Conservation (phyloP, 2,329 filamentous ascomycete genomes). For the Scedosporium boydii region DNA sequence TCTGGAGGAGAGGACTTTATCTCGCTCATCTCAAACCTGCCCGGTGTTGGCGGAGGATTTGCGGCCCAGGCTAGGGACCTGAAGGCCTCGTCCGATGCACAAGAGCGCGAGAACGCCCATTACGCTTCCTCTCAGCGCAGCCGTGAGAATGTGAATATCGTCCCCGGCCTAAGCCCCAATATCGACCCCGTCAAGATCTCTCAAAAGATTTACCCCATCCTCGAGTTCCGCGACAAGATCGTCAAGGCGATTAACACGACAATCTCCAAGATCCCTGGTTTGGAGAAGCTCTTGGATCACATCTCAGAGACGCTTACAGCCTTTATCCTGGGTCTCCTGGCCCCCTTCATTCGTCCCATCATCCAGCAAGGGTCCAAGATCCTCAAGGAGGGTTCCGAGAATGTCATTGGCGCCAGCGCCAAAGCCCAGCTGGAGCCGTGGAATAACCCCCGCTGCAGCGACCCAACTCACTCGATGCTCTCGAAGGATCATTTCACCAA, state of each 20-base stretch:
- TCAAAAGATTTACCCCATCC: conserved; percentile 83
- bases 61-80: conserved; percentile 57
- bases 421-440: conserved; percentile 72
- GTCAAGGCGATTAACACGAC: conserved; percentile 77
- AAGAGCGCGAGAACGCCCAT: conserved; percentile 49
- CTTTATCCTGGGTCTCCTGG: conserved; percentile 82
- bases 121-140: conserved; percentile 15
- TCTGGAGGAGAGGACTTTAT: conserved; percentile 47
- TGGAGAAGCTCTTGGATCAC: conserved; percentile 84
- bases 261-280: conserved; percentile 83
- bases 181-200: conserved; percentile 73
- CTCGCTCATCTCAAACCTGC: conserved; percentile 65
- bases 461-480: conserved; percentile 75
- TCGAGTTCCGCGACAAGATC: conserved; percentile 88
- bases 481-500: conserved; percentile 82
- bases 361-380: conserved; percentile 78
- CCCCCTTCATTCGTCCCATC: conserved; percentile 85
- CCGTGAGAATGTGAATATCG: conserved; percentile 43
- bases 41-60: conserved; percentile 56
- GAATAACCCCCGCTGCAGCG: conserved; percentile 64
- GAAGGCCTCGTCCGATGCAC: conserved; percentile 49
- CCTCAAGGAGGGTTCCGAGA: conserved; percentile 76
- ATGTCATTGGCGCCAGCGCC: conserved; percentile 57
- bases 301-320: conserved; percentile 89
- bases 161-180: conserved; percentile 64